phyloP scores from a whole-genome alignment of 352 stramenopile genomes.

The Phytopythium mirpurense region DNA sequence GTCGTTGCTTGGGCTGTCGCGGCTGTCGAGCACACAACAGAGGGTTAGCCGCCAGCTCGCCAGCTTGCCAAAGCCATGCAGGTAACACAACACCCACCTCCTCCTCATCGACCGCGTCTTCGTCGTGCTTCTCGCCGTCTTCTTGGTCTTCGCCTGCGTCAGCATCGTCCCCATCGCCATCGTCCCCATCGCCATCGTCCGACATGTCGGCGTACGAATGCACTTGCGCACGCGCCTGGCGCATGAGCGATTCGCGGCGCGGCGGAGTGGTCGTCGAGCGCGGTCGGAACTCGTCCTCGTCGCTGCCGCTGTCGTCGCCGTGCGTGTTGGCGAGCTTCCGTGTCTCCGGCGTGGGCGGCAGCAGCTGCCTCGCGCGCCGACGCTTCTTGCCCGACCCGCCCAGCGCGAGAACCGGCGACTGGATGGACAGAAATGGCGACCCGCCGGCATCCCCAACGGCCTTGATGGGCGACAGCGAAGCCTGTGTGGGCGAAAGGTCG shows the following conservation, averaged over 20 bases:
- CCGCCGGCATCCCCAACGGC: constrained; percentile 24
- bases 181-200: constrained; percentile 24
- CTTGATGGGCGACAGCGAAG: constrained; percentile 75
- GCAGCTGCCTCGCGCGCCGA: constrained; percentile 15
- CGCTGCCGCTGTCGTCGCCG: constrained; percentile 3
- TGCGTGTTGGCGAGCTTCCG: constrained; percentile 16
- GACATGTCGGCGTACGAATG: constrained; percentile 24
- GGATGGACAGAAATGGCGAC: constrained; percentile 52
- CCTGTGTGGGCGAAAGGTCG: constrained; percentile 25
- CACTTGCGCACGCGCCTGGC: constrained; percentile 29
- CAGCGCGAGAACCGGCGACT: constrained; percentile 34
- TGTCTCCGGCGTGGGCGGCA: constrained; percentile 8
- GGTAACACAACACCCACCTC: background rate
- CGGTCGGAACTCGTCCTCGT: constrained; percentile 4
- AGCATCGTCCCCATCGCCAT: constrained; percentile 39
- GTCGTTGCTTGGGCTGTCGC: background rate
- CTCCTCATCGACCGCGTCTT: background rate
- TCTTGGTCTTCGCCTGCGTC: constrained; percentile 30
- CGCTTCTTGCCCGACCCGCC: constrained; percentile 48
- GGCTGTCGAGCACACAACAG: background rate
- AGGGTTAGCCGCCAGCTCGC: background rate
- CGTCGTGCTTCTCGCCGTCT: background rate
- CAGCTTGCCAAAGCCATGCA: background rate
- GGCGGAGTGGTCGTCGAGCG: constrained; percentile 13
- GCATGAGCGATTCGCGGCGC: constrained; percentile 48